phyloP scores from a whole-genome alignment of 805 yeast genomes.

The Candida ponderosae region DNA sequence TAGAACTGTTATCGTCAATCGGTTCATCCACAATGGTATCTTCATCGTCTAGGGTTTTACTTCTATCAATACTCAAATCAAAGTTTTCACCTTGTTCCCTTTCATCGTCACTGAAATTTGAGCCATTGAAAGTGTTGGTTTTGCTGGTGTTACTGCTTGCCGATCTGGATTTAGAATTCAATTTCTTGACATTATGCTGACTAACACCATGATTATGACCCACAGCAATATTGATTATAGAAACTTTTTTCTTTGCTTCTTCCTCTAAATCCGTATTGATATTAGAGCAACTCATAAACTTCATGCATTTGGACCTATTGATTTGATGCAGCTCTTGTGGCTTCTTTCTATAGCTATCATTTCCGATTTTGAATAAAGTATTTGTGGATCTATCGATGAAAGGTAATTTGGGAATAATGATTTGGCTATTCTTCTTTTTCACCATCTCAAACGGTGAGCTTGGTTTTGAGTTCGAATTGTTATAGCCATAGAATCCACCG shows the following conservation, averaged over 20 bases:
- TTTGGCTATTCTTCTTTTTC: conserved; percentile 13
- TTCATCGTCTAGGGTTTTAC: neutral
- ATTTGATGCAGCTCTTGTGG: conserved; percentile 2
- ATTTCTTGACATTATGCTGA: too few relatives aligned
- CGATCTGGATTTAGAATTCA: too few relatives aligned
- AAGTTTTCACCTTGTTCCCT: conserved; percentile 10
- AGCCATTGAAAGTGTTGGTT: too few relatives aligned
- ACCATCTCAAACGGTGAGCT: conserved; percentile 2
- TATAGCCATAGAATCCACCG: neutral
- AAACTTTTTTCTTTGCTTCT: conserved; percentile 18
- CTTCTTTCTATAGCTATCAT: conserved; percentile 5
- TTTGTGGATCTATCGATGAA: conserved; percentile 17
- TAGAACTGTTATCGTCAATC: too few relatives aligned
- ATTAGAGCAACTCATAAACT: conserved; percentile 8
- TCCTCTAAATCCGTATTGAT: conserved; percentile 5
- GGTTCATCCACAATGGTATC: conserved; percentile 4
- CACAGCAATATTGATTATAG: conserved; percentile 19
- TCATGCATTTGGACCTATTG: conserved; percentile 4
- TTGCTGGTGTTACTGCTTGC: too few relatives aligned
- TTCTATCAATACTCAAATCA: too few relatives aligned
- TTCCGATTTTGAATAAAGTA: conserved; percentile 6
- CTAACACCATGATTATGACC: conserved; percentile 2
- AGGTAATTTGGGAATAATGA: conserved; percentile 17
- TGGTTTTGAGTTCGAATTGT: neutral
- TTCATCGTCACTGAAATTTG: conserved; percentile 4